Conservation (phyloP, 768 basidiomycete species). For the Peribolospora kevripleyi region DNA sequence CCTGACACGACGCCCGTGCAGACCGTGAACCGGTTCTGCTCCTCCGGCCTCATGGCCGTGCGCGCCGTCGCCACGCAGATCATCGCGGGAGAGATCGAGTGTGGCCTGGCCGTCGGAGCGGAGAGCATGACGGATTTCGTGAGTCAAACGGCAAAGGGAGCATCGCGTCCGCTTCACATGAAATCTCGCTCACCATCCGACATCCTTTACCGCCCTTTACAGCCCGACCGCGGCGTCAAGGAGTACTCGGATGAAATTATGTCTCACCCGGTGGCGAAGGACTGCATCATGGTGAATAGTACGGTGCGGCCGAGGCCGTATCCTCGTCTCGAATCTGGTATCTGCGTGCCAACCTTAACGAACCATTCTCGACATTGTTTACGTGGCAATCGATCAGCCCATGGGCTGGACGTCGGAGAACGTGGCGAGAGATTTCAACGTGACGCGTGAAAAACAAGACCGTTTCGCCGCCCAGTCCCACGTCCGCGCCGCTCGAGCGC, state of each 20-base stretch:
- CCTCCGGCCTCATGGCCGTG: constrained; percentile 59
- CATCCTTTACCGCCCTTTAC: constrained; percentile 24
- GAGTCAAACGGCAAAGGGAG: constrained; percentile 7
- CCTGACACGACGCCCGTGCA: constrained; percentile 42
- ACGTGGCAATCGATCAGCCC: constrained; percentile 20
- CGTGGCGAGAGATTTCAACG: constrained; percentile 49
- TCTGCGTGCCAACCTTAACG: constrained; percentile 1
- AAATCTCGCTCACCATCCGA: background rate
- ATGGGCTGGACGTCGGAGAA: constrained; percentile 95
- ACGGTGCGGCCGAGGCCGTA: too few relatives aligned
- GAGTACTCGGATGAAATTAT: constrained; percentile 42
- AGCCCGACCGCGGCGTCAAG: constrained; percentile 35
- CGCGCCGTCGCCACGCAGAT: constrained; percentile 65
- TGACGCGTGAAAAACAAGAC: constrained; percentile 57
- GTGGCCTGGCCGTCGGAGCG: constrained; percentile 66
- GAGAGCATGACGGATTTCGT: constrained; percentile 50
- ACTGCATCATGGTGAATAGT: constrained; percentile 33
- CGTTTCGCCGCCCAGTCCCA: constrained; percentile 61
- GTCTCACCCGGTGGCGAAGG: constrained; percentile 40
- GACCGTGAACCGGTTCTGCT: constrained; percentile 78
- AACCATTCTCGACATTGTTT: background rate
- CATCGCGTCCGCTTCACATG: background rate
- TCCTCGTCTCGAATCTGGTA: too few relatives aligned
- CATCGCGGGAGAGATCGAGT: constrained; percentile 50
- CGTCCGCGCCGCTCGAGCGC: constrained; percentile 56